These are phyloP conservation scores for Fonsecaea multimorphosa DNA, from an alignment of 2,329 filamentous ascomycete genomes.

Conservation along the genomic window DNA sequence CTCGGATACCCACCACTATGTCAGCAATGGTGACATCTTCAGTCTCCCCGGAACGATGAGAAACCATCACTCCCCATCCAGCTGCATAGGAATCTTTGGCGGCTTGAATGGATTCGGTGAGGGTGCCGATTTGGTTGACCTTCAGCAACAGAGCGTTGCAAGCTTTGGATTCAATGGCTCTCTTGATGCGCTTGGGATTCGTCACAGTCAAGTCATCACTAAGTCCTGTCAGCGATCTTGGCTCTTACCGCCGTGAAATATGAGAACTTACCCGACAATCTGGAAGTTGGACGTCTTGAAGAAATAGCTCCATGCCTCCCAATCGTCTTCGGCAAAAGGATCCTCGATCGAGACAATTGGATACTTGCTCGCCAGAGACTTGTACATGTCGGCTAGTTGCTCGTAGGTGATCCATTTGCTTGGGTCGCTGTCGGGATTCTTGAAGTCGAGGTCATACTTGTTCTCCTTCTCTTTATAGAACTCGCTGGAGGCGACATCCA, in stretches of 20 bases:
- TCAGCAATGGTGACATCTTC: slow-evolving; percentile 99
- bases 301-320: slow-evolving; percentile 99
- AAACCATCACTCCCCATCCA: slow-evolving; percentile 99
- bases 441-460: slow-evolving; percentile 99
- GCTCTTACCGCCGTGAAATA: background rate
- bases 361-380: slow-evolving; percentile 87
- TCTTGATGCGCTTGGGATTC: slow-evolving; percentile 99
- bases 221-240: slow-evolving; percentile 46
- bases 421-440: slow-evolving; percentile 97
- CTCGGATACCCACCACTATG: slow-evolving; percentile 93
- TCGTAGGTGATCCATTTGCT: slow-evolving; percentile 99
- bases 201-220: slow-evolving; percentile 96
- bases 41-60: slow-evolving; percentile 98
- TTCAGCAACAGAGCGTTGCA: slow-evolving; percentile 98
- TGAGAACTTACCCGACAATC: slow-evolving; percentile 71
- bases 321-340: slow-evolving; percentile 99
- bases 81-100: slow-evolving; percentile 97
- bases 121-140: slow-evolving; percentile 99
- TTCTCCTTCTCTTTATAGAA: slow-evolving; percentile 98
- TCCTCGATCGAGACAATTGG: slow-evolving; percentile 99
- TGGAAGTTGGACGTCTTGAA: slow-evolving; percentile 99
- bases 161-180: slow-evolving; percentile 98
- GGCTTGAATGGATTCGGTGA: slow-evolving; percentile 98
- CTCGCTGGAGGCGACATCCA: slow-evolving; percentile 98
- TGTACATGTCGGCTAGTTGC: slow-evolving; percentile 91